Conservation (phyloP, 2,329 filamentous ascomycete genomes). For the Thyridium curvatum region DNA sequence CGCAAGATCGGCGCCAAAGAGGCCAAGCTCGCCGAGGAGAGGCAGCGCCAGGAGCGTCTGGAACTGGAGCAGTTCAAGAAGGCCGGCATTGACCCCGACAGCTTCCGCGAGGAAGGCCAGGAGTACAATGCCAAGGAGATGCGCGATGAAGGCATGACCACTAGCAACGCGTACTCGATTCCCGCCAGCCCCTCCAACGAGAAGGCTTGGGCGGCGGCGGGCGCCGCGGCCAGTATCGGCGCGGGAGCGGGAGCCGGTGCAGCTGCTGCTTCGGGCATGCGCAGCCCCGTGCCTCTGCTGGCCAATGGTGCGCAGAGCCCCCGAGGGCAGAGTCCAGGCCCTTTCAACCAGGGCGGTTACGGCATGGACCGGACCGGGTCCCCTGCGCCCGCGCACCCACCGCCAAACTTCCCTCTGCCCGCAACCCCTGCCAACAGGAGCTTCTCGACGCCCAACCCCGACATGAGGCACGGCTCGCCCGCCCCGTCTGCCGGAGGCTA, state of each 20-base stretch:
- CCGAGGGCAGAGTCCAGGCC: conserved; percentile 11
- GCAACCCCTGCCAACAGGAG: no score
- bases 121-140: conserved; percentile 30
- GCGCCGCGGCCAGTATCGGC: conserved; percentile 9
- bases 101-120: conserved; percentile 25
- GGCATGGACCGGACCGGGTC: no score
- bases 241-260: conserved; percentile 10
- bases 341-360: background rate
- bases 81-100: conserved; percentile 41
- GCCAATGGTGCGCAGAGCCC: conserved; percentile 15
- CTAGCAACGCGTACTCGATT: conserved; percentile 22
- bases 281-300: conserved; percentile 19
- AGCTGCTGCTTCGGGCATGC: conserved; percentile 12
- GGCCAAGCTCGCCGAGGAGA: conserved; percentile 37
- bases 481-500: conserved; percentile 1
- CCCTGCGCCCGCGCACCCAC: no score
- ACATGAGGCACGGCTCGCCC: background rate
- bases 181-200: conserved; percentile 20
- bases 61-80: conserved; percentile 45
- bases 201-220: conserved; percentile 14
- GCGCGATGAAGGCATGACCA: conserved; percentile 18
- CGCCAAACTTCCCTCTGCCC: no score
- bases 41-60: conserved; percentile 38
- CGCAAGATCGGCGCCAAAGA: conserved; percentile 45
- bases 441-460: conserved; percentile 1